Percentiles rank a stretch among this genome's conserved stretches.
Evolutionary conservation across 495 filamentous ascomycete genomes (phyloP).

Genomic region (Sabuloglossum arenarium): DNA sequence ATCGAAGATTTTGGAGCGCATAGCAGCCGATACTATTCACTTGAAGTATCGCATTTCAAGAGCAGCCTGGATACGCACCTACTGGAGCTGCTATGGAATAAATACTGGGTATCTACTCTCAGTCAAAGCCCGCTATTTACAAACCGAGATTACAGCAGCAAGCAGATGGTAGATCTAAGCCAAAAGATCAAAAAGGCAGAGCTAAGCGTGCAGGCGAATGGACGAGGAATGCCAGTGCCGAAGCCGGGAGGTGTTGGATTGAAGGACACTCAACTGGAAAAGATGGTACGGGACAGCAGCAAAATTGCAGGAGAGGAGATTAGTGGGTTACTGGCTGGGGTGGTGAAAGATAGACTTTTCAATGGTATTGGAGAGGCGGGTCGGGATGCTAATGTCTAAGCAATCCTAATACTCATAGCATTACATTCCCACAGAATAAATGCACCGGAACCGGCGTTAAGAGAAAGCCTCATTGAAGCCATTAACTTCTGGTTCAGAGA

Average conservation of each 20-base stretch:
- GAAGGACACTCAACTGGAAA: slow-evolving; percentile 49
- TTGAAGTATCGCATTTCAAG: slow-evolving; percentile 88
- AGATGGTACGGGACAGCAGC: slow-evolving; percentile 57
- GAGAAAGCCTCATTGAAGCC: background rate
- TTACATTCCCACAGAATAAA: background rate
- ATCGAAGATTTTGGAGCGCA: slow-evolving; percentile 94
- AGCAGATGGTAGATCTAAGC: slow-evolving; percentile 77
- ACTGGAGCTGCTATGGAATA: slow-evolving; percentile 87
- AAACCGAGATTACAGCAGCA: slow-evolving; percentile 81
- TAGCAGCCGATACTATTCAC: slow-evolving; percentile 66
- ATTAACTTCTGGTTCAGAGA: background rate
- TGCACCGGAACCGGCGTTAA: background rate
- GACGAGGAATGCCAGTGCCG: background rate
- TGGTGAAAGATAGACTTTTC: slow-evolving; percentile 76
- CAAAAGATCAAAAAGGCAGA: slow-evolving; percentile 53
- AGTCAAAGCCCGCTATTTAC: slow-evolving; percentile 84
- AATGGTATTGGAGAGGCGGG: slow-evolving; percentile 20
- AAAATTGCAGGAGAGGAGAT: slow-evolving; percentile 75
- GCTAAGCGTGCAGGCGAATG: slow-evolving; percentile 9
- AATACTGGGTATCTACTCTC: slow-evolving; percentile 98
- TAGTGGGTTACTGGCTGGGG: slow-evolving; percentile 58
- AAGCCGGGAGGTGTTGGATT: slow-evolving; percentile 4
- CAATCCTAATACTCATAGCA: no score
- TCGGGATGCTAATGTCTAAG: background rate
- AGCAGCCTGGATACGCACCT: slow-evolving; percentile 69